Conservation (phyloP, 208 protist genomes). For the Crithidia acanthocephali region DNA sequence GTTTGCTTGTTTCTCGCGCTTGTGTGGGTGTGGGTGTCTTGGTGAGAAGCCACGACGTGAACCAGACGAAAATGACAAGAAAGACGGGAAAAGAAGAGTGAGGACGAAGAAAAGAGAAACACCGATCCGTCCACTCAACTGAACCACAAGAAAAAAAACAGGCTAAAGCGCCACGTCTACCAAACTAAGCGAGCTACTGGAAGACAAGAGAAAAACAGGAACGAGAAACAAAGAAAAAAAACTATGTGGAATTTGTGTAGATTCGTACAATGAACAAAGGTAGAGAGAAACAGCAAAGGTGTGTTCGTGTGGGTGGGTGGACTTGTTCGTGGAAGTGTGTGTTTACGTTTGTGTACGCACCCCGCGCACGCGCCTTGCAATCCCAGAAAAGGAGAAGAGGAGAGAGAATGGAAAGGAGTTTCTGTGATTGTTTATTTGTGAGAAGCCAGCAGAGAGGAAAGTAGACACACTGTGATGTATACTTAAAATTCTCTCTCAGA, state of each 20-base stretch:
- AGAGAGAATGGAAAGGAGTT: no score
- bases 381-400: no score
- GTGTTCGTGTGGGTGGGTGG: neutral
- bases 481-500: neutral
- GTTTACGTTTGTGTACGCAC: neutral
- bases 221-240: neutral
- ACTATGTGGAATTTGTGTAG: neutral
- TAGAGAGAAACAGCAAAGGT: conserved; percentile 2
- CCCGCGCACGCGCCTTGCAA: neutral
- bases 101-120: conserved; percentile 1
- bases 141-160: no score
- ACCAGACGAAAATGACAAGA: neutral
- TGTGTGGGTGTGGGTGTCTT: no score
- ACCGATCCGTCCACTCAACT: no score
- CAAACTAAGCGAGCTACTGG: no score
- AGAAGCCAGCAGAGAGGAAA: neutral
- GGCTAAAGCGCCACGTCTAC: no score
- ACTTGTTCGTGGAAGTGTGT: conserved; percentile 4
- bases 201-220: no score
- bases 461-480: neutral
- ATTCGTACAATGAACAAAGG: neutral
- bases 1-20: neutral
- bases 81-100: conserved; percentile 1
- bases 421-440: neutral
- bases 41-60: neutral